phyloP scores from a whole-genome alignment of 2,329 filamentous ascomycete genomes.

The Neoascochyta sp. region DNA sequence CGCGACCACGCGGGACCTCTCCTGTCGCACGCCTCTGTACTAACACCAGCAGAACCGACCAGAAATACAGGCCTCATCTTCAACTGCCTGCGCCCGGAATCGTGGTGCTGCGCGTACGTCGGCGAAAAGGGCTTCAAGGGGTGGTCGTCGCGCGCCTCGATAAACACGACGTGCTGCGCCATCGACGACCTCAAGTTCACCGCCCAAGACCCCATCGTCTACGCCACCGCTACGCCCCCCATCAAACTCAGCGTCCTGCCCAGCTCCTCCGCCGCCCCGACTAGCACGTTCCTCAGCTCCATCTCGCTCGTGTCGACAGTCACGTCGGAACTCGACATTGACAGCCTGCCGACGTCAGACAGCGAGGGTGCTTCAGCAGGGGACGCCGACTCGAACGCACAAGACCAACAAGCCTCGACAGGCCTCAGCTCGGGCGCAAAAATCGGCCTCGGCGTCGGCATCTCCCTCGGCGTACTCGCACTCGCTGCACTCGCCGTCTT shows the following conservation, averaged over 20 bases:
- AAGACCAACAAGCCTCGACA: constrained; percentile 1
- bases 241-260: constrained; percentile 1
- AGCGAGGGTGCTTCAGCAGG: no score
- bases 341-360: no score
- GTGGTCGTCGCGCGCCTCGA: background rate
- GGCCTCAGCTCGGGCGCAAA: constrained; percentile 6
- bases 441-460: constrained; percentile 6
- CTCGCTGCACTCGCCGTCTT: constrained; percentile 6
- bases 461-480: constrained; percentile 6
- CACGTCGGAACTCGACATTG: no score
- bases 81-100: constrained; percentile 4
- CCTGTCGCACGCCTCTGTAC: no score
- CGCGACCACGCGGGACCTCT: background rate
- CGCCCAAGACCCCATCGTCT: constrained; percentile 3
- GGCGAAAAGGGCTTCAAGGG: constrained; percentile 1
- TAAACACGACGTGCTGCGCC: constrained; percentile 8
- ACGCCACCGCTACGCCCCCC: constrained; percentile 1
- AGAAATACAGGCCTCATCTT: constrained; percentile 3
- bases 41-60: no score
- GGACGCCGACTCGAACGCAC: background rate
- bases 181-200: constrained; percentile 6
- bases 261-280: no score
- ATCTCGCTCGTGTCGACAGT: no score
- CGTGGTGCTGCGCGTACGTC: constrained; percentile 3
- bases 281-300: no score